Base-by-base conservation (phyloP, 2,329 filamentous ascomycete species). In the Blastomyces emzantsi region DNA sequence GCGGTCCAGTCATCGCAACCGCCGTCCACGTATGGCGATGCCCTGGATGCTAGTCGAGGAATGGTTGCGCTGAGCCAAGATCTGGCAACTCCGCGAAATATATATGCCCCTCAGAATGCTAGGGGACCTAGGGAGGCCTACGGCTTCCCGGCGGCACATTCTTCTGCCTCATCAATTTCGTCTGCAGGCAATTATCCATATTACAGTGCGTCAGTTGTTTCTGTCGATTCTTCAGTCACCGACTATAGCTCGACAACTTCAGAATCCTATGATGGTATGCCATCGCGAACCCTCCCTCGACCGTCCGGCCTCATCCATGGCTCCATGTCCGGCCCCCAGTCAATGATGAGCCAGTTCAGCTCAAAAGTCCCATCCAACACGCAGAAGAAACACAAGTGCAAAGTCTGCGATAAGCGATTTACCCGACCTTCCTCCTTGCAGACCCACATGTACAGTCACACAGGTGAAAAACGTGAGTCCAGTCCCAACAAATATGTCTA, bases 361-460 rank as follows among this genome's bases (percentile, higher is more conserved):
- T 97, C 93, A 67, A 97, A 97, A 79, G 88, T 97, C 61, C 92
- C 92, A 0, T 92, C 90, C 22, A 96, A 91, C 78, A 94, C 93
- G 11, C 92, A 97, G 75, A 97, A 97, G 86, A 97, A 97, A 83
- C 94, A 97, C 81, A 97, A 97, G 82, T 97, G 93, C 85, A 97
- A 96, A 80, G 90, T 97, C 65, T 97, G 93, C 81, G 93, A 97
- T 78, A 97, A 97, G 83, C 87, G 93, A 54, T 97, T 97, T 76
- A 97, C 93, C 1, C 85, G 93, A 62, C 93, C 93, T 1, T 96
- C 92, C 73, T 97, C 93, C 17, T 78, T 97, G 49, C 93, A 97
- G 75, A 97, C 93, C 41, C 93, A 97, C 75, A 97, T 97, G 90
- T 97, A 97, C 79, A 96, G 92, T 77, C 93, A 97, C 74, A 97